A percentile compares a stretch with the other conserved stretches of the same genome.
Conservation (phyloP, 2,329 filamentous ascomycete species). For the Fonsecaea multimorphosa region DNA sequence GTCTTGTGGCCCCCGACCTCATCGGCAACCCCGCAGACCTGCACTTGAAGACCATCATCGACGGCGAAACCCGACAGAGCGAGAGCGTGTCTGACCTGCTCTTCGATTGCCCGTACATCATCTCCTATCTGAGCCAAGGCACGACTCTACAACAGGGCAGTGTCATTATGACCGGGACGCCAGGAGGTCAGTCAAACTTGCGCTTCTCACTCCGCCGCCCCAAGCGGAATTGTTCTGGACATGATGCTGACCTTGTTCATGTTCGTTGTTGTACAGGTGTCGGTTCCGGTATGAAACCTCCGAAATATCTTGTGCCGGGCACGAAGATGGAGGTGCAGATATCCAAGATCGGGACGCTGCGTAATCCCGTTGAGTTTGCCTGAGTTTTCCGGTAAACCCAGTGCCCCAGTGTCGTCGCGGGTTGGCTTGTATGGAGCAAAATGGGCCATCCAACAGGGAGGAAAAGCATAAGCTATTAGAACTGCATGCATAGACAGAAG, state of each 20-base stretch:
- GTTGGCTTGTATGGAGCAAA: not conserved
- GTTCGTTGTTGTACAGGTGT: slow-evolving; percentile 40
- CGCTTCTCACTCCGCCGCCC: too few species aligned
- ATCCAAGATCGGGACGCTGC: slow-evolving; percentile 50
- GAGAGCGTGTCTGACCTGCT: slow-evolving; percentile 48
- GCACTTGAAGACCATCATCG: slow-evolving; percentile 45
- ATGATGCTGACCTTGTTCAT: not conserved
- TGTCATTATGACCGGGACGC: slow-evolving; percentile 51
- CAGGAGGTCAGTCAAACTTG: slow-evolving; percentile 41
- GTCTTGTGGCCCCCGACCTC: slow-evolving; percentile 43
- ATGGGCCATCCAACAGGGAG: not conserved
- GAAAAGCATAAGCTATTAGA: not conserved
- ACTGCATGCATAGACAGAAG: not conserved
- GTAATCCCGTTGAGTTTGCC: slow-evolving; percentile 45
- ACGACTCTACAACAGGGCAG: slow-evolving; percentile 48
- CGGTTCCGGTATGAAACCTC: slow-evolving; percentile 53
- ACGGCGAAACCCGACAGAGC: slow-evolving; percentile 48
- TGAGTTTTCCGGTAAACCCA: too few species aligned
- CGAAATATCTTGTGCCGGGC: slow-evolving; percentile 48
- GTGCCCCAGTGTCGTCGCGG: not conserved
- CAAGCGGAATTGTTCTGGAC: too few species aligned
- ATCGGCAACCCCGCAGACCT: slow-evolving; percentile 44
- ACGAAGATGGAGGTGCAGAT: slow-evolving; percentile 51
- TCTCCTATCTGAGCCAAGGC: slow-evolving; percentile 47
- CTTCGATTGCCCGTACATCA: slow-evolving; percentile 46